phyloP scores from a whole-genome alignment of 2,329 filamentous ascomycete genomes.

The Periconia sp. region DNA sequence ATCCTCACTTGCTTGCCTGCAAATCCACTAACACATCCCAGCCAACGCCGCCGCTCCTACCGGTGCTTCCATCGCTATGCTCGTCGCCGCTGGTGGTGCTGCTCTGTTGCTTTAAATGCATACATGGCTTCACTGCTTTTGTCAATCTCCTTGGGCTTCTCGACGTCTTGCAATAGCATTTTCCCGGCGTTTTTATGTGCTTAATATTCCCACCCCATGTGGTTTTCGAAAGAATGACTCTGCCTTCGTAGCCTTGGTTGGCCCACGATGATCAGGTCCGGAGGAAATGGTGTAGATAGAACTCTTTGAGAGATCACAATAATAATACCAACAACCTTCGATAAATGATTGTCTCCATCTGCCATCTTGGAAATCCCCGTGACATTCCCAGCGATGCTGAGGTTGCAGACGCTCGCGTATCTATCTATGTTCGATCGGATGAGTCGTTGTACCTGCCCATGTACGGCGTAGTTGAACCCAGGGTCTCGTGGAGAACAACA shows the following conservation, averaged over 20 bases:
- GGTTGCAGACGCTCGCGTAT: too few species aligned
- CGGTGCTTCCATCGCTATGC: background rate
- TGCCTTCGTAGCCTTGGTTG: background rate
- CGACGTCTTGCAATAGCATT: constrained; percentile 4
- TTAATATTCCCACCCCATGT: background rate
- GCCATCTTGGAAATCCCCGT: too few species aligned
- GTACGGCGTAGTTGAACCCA: too few species aligned
- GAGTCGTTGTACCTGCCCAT: too few species aligned
- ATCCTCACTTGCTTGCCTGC: background rate
- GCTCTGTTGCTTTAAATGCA: constrained; percentile 19
- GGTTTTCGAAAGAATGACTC: background rate
- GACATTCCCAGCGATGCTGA: too few species aligned
- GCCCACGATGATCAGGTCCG: background rate
- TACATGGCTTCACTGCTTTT: constrained; percentile 4
- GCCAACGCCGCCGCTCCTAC: constrained; percentile 9
- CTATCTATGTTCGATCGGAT: too few species aligned
- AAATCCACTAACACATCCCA: background rate
- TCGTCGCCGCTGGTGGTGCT: constrained; percentile 34
- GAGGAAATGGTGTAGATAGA: background rate
- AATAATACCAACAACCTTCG: background rate
- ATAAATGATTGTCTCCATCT: too few species aligned
- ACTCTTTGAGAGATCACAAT: background rate
- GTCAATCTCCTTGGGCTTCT: background rate
- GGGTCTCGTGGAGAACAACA: too few species aligned
- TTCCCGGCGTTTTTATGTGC: background rate